Conservation (phyloP, 2,329 filamentous ascomycete genomes). For the Phialocephala sp. region DNA sequence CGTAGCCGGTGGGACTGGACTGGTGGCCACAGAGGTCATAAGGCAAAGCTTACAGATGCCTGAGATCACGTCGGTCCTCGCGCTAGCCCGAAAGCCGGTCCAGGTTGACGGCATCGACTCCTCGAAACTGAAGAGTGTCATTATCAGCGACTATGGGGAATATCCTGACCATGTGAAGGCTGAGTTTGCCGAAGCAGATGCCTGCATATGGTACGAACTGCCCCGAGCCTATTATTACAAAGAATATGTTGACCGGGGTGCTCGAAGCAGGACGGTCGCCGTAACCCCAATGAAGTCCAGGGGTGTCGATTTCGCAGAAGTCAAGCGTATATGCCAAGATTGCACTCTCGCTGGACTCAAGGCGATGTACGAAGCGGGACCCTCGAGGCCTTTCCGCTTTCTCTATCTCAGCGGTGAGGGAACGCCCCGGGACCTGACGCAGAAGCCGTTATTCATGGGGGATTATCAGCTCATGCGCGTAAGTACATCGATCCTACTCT, state of each 20-base stretch:
- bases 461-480: constrained; percentile 15
- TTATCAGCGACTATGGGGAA: constrained; percentile 8
- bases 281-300: constrained; percentile 5
- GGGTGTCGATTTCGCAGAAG: constrained; percentile 10
- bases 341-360: constrained; percentile 9
- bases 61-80: constrained; percentile 10
- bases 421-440: background rate
- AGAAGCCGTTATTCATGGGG: constrained; percentile 9
- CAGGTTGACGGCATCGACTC: background rate
- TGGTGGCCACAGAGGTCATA: constrained; percentile 8
- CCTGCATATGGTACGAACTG: constrained; percentile 10
- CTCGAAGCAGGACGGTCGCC: background rate
- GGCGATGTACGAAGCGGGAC: constrained; percentile 6
- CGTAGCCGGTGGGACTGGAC: constrained; percentile 2
- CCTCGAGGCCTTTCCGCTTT: constrained; percentile 8
- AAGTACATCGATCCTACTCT: background rate
- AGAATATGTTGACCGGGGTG: background rate
- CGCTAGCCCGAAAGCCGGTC: constrained; percentile 2
- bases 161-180: constrained; percentile 8
- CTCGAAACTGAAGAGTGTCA: constrained; percentile 6
- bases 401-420: constrained; percentile 5
- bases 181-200: constrained; percentile 12
- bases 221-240: background rate
- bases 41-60: constrained; percentile 5
- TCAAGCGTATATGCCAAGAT: constrained; percentile 11